phyloP scores from a whole-genome alignment of 2,329 filamentous ascomycete species.

The Colletotrichum sidae region DNA sequence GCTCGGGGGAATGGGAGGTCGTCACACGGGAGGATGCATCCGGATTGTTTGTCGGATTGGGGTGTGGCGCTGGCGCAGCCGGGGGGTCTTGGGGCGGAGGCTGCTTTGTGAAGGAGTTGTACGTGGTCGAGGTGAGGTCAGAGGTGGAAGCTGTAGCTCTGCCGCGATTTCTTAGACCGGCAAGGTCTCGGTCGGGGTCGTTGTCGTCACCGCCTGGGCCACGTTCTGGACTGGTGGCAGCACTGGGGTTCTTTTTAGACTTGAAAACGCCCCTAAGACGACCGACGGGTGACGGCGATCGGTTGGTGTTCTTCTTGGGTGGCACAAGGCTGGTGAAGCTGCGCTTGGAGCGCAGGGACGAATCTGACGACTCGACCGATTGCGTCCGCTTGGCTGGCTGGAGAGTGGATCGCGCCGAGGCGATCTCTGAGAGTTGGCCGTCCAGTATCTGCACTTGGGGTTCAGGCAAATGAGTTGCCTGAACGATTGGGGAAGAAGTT shows the following conservation, averaged over 20 bases:
- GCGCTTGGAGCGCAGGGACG: conserved; percentile 43
- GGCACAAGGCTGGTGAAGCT: conserved; percentile 54
- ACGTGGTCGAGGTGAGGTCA: conserved; percentile 26
- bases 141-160: conserved; percentile 35
- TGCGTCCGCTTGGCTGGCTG: conserved; percentile 49
- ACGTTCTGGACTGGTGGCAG: conserved; percentile 55
- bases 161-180: conserved; percentile 26
- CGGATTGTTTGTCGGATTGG: conserved; percentile 21
- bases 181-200: conserved; percentile 32
- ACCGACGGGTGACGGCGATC: conserved; percentile 76
- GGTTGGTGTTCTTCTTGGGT: conserved; percentile 58
- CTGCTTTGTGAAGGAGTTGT: conserved; percentile 13
- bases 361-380: conserved; percentile 45
- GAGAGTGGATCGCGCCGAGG: conserved; percentile 51
- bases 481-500: conserved; percentile 75
- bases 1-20: conserved; percentile 30
- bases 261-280: conserved; percentile 80
- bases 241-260: conserved; percentile 61
- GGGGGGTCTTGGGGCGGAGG: conserved; percentile 12
- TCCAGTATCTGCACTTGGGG: conserved; percentile 56
- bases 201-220: conserved; percentile 37
- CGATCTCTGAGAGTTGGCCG: conserved; percentile 42
- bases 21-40: conserved; percentile 31
- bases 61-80: conserved; percentile 16
- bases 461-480: conserved; percentile 64